Evolutionary conservation across 2,329 filamentous ascomycete species (phyloP), one percentile per base, ranked within the genome.

Genomic region (Diaporthe humulicola): DNA sequence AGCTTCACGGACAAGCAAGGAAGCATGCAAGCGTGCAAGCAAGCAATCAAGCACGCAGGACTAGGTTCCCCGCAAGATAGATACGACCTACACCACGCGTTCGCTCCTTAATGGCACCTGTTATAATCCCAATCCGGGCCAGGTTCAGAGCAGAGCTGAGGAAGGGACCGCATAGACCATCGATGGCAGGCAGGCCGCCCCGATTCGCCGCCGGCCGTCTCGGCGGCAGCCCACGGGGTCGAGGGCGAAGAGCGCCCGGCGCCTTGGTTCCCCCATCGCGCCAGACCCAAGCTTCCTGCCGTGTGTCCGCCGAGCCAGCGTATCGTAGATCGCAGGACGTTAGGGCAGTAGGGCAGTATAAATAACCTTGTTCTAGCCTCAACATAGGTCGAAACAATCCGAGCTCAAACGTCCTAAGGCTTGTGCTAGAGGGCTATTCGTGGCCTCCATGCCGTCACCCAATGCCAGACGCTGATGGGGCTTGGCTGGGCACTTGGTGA

Each of bases 221-320:
- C 64, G 64, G 64, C 64, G 45, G 64, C 12, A 6, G 28, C 64
- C 64, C 64, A 67, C 45, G 64, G 45, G 64, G 52, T 50, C 45
- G 22, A 28, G 19, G 30, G 45, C 45, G 48, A 38, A 52, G 30
- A 52, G 14, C 6, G 45, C 33, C 64, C 64, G 64, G 64, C 64
- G 45, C 64, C 64, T 52, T 67, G 64, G 64, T 67, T 28, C 38
- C 52, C 14, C 38, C 38, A 14, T 38, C 45, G 25, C 19, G 22
- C 38, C 64, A n/a, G 25, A 25, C 45, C 64, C 64, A 67, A 67
- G 64, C 45, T 52, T 67, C 64, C 61, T n/a, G 30, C 8, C 45
- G 15, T 28, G 15, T 28, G 33, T 36, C 30, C 38, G 45, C 12
- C 61, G 4, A 36, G 3, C 61, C 36, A 52, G 22, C 14, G n/a